Base-by-base conservation (phyloP, 2,329 filamentous ascomycete genomes). In the Botrytis deweyae region DNA sequence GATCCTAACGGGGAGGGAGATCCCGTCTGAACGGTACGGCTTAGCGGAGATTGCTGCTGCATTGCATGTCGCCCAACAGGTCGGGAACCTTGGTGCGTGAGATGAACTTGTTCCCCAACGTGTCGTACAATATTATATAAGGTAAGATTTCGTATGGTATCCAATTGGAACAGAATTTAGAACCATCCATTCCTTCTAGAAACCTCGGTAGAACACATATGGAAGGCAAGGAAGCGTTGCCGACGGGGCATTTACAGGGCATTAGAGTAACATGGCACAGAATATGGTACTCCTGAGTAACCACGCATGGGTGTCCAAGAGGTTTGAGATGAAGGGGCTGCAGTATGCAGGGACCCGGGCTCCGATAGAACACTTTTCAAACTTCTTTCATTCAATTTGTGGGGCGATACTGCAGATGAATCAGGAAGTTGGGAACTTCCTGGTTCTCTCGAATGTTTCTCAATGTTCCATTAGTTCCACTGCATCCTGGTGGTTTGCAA, bases 141-240 rank as follows among this genome's bases (percentile, higher is more conserved):
- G 66, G 42, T 68, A 38, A 64, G 58, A 71, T 44, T 49, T 68
- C 70, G 62, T 58, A 67, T 40, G 62, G 64, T 59, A 58, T 40
- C 61, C 46, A 67, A 46, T 72, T 67, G 70, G 62, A 20, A 55
- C 18, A 14, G 46, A 22, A 3, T 7, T 2, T 29, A 44, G 62
- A 58, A n/a, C 25, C 66, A 58, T 42, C 16, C 70, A 68, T 67
- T 72, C 70, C 62, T 72, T 72, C 70, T 72, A 72, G 70, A 72
- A 72, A 67, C 49, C 70, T 67, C 70, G 70, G 70, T 72, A 72
- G 70, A 72, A 72, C 62, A 72, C 70, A 72, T 46, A 25, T 68
- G 42, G 62, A 59, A 59, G 63, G 55, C 70, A 72, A 59, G 70
- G 62, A 66, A 67, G 70, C n/a, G 62, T 66, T 72, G 62, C 70